phyloP scores from a whole-genome alignment of 2,329 filamentous ascomycete species.

The Apiospora koreana region DNA sequence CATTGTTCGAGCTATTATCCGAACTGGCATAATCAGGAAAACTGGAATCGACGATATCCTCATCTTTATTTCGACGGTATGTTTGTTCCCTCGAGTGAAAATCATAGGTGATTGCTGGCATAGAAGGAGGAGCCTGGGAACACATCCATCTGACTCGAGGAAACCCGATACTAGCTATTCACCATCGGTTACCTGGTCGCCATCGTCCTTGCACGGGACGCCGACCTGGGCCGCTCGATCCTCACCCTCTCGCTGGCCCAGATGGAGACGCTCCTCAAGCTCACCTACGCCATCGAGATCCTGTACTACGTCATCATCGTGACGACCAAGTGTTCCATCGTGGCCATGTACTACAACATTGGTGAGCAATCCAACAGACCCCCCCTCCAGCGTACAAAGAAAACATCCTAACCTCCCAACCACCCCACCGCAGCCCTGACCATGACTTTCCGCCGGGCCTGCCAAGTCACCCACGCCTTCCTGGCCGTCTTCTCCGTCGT shows the following conservation, averaged over 20 bases:
- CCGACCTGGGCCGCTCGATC: not conserved
- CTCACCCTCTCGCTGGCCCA: not conserved
- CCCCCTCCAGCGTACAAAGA: no score
- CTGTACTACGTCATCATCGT: constrained; percentile 42
- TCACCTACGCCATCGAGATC: constrained; percentile 35
- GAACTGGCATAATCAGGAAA: not conserved
- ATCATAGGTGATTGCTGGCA: not conserved
- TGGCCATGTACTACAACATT: constrained; percentile 48
- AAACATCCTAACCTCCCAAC: constrained; percentile 10
- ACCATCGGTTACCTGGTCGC: not conserved
- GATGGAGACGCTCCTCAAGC: not conserved
- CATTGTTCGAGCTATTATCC: not conserved
- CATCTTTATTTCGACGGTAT: not conserved
- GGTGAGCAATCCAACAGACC: constrained; percentile 29
- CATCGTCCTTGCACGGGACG: not conserved
- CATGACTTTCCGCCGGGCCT: constrained; percentile 30
- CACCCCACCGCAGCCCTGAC: constrained; percentile 20
- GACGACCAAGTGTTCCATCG: constrained; percentile 44
- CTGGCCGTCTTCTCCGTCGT: constrained; percentile 41
- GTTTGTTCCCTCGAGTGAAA: not conserved
- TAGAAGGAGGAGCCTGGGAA: not conserved
- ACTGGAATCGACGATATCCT: not conserved
- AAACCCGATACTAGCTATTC: not conserved
- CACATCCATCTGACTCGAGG: not conserved
- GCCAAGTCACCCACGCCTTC: constrained; percentile 37